Evolutionary conservation across 495 filamentous ascomycete species (phyloP).

Genomic region (Trichoderma parareesei): DNA sequence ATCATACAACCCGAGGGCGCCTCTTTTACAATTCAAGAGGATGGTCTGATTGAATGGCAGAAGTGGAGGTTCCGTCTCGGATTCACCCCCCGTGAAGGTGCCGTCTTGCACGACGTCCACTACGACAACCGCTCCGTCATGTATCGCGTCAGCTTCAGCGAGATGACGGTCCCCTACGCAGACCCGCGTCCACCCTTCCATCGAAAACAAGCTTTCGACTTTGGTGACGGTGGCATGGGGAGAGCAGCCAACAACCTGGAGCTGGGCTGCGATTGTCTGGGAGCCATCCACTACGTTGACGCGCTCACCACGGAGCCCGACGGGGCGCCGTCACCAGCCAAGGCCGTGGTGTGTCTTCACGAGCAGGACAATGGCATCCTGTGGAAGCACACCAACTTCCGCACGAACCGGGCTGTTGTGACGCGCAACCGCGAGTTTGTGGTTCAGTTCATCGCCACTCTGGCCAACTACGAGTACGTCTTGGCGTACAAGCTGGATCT

Average conservation of each 20-base stretch:
- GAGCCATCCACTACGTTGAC: conserved; percentile 56
- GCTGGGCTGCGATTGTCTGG: conserved; percentile 61
- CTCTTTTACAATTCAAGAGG: conserved; percentile 38
- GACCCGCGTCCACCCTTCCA: conserved; percentile 61
- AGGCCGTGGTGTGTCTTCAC: conserved; percentile 61
- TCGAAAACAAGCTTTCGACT: conserved; percentile 62
- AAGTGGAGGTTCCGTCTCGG: conserved; percentile 61
- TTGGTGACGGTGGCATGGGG: conserved; percentile 60
- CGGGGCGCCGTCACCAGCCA: conserved; percentile 44
- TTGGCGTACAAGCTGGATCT: conserved; percentile 78
- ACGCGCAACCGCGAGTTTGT: conserved; percentile 55
- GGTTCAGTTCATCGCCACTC: conserved; percentile 61
- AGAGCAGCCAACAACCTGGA: conserved; percentile 59
- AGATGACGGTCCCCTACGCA: conserved; percentile 63
- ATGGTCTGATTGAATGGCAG: conserved; percentile 51
- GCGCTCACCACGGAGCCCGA: conserved; percentile 44
- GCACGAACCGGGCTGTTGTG: conserved; percentile 53
- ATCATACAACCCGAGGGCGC: conserved; percentile 46
- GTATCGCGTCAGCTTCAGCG: conserved; percentile 62
- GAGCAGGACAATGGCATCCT: conserved; percentile 61
- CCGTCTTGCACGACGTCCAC: conserved; percentile 55
- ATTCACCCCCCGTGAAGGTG: conserved; percentile 57
- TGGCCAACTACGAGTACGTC: conserved; percentile 69
- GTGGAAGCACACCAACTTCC: conserved; percentile 65
- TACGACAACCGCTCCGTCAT: conserved; percentile 63